Conservation (phyloP, 2,329 filamentous ascomycete genomes). For the Cucurbitaria berberidis region DNA sequence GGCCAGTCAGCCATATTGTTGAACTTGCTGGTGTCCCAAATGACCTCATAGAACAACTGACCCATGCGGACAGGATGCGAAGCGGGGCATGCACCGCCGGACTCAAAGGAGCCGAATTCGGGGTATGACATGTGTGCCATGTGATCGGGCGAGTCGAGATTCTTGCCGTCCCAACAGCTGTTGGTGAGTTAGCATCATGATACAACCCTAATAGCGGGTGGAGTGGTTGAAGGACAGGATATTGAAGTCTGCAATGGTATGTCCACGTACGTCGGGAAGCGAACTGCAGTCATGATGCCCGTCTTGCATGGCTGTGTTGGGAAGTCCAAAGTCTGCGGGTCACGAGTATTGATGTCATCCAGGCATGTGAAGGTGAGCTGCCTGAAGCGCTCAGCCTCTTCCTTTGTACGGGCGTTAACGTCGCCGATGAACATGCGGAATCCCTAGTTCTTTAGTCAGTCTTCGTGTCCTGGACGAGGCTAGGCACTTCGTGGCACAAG, state of each 20-base stretch:
- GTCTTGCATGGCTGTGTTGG: slow-evolving; percentile 47
- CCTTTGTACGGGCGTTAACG: slow-evolving; percentile 36
- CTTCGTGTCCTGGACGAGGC: neutral
- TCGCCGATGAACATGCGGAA: slow-evolving; percentile 39
- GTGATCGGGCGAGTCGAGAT: slow-evolving; percentile 32
- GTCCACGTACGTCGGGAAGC: slow-evolving; percentile 40
- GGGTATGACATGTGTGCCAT: slow-evolving; percentile 43
- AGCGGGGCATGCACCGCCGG: slow-evolving; percentile 57
- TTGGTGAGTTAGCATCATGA: neutral
- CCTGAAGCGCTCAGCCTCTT: slow-evolving; percentile 48
- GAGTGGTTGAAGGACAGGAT: neutral
- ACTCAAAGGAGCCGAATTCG: slow-evolving; percentile 31
- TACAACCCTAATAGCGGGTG: neutral
- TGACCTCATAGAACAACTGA: slow-evolving; percentile 34
- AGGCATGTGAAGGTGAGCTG: slow-evolving; percentile 56
- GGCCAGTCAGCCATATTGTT: slow-evolving; percentile 34
- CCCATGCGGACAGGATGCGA: slow-evolving; percentile 52
- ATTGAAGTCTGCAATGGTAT: neutral
- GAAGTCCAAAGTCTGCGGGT: slow-evolving; percentile 50
- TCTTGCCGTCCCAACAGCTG: slow-evolving; percentile 33
- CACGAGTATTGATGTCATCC: slow-evolving; percentile 47
- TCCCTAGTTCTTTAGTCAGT: slow-evolving; percentile 33
- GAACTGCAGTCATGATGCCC: slow-evolving; percentile 53
- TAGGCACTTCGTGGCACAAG: neutral
- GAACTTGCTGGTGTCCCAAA: slow-evolving; percentile 47